Base-by-base conservation (phyloP, 768 basidiomycete genomes). In the Ephemerocybe angulata region DNA sequence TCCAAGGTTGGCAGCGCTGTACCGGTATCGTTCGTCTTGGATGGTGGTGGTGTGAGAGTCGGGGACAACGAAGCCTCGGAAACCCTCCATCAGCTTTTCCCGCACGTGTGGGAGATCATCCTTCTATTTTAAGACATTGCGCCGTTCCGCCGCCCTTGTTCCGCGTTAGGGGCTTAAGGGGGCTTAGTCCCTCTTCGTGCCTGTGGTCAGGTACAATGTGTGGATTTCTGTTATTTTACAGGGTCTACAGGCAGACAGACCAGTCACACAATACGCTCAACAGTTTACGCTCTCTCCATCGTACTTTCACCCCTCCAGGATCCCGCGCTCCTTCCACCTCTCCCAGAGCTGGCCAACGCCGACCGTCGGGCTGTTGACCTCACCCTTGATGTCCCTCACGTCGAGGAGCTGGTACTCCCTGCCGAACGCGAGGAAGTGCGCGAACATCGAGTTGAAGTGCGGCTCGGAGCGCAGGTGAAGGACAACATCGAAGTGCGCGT, bases 381-480 rank as follows among this genome's bases (percentile, higher is more conserved):
- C 65, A 2, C 91, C 90, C 61, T 85, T 88, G 62, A 98, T 80
- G 60, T 99, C 97, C 70, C 93, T 93, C 66, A 88, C 73, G 37
- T 96, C 93, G 57, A 98, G 70, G 35, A 98, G 72, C 65, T 97
- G 91, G 67, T 97, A 99, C 69, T 98, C 93, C 56, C 87, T 83
- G 2, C 97, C 97, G 65, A 98, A 98, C 0, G 96, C 90, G 29
- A 99, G 77, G 74, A 97, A 98, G 72, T 99, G 97, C 0, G 97
- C 97, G 68, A 99, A 99, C 31, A 99, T 83, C 4, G 93, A 96
- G 70, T 96, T 96, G 73, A 96, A 95, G 68, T 97, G 95, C 0
- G 90, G 90, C 69, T 98, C 97, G 13, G 90, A 86, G 52, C 92
- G 91, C 30, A 99, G 83, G 67, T 99, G 97, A 29, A 99, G 83